Evolutionary conservation across 495 filamentous ascomycete genomes (phyloP).

Genomic region (Pseudomonodictys pantanalensis): DNA sequence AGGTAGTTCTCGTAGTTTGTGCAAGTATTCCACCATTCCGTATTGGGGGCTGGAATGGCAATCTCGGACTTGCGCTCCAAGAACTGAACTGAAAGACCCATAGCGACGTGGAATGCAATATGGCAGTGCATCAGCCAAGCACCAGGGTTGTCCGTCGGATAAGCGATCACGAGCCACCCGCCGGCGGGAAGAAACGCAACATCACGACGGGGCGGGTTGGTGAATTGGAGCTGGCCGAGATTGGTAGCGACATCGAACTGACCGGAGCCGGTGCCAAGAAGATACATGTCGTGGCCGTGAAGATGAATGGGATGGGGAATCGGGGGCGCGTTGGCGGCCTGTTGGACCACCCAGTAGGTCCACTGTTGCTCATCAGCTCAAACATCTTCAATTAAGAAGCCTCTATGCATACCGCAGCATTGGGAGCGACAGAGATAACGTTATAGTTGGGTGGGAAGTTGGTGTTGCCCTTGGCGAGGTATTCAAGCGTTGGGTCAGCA

Average conservation of each 20-base stretch:
- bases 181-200: conserved; percentile 30
- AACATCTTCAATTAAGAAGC: background rate
- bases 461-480: conserved; percentile 35
- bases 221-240: conserved; percentile 23
- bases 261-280: conserved; percentile 33
- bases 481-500: conserved; percentile 37
- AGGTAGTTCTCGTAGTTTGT: conserved; percentile 24
- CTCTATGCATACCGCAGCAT: conserved; percentile 4
- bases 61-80: conserved; percentile 32
- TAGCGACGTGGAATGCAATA: conserved; percentile 38
- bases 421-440: conserved; percentile 31
- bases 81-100: conserved; percentile 38
- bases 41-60: conserved; percentile 1
- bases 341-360: conserved; percentile 44
- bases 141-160: conserved; percentile 18
- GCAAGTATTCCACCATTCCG: conserved; percentile 28
- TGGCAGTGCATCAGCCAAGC: conserved; percentile 39
- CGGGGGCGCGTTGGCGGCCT: conserved; percentile 25
- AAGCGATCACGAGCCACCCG: conserved; percentile 39
- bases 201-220: conserved; percentile 38
- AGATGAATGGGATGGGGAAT: conserved; percentile 41
- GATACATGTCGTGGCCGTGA: conserved; percentile 40
- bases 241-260: conserved; percentile 19
- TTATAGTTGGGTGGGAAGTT: conserved; percentile 35
- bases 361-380: conserved; percentile 27